phyloP scores from a whole-genome alignment of 2,329 filamentous ascomycete species.

The Stagonosporopsis rhizophila region DNA sequence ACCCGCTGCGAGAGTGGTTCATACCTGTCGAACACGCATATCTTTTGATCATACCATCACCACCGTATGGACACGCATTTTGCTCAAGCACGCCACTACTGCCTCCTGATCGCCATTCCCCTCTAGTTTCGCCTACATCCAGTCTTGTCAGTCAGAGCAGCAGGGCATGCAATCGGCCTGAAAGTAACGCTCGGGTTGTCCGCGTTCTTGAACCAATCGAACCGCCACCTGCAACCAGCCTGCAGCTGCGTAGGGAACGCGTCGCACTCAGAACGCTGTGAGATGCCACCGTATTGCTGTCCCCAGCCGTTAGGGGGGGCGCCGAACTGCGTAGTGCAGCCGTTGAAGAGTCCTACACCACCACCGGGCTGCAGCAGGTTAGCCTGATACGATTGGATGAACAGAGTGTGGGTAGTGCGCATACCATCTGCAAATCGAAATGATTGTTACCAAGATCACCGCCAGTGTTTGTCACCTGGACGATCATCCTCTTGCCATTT shows the following conservation, averaged over 20 bases:
- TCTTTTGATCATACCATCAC: background rate
- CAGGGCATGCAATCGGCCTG: slow-evolving; percentile 46
- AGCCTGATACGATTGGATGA: background rate
- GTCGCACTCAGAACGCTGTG: slow-evolving; percentile 41
- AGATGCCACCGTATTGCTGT: slow-evolving; percentile 45
- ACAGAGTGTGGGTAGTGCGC: no score
- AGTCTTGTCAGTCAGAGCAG: slow-evolving; percentile 39
- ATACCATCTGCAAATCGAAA: slow-evolving; percentile 47
- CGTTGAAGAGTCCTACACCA: slow-evolving; percentile 47
- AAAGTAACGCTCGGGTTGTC: slow-evolving; percentile 46
- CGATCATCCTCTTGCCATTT: slow-evolving; percentile 67
- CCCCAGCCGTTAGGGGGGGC: slow-evolving; percentile 46
- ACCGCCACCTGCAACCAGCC: slow-evolving; percentile 48
- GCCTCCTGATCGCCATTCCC: no score
- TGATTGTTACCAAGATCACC: slow-evolving; percentile 47
- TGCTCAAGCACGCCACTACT: background rate
- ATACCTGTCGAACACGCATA: no score
- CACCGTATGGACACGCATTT: background rate
- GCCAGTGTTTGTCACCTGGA: slow-evolving; percentile 70
- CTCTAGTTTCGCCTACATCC: slow-evolving; percentile 34
- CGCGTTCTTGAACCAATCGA: slow-evolving; percentile 46
- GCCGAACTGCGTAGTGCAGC: slow-evolving; percentile 43
- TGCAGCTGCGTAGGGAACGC: slow-evolving; percentile 45
- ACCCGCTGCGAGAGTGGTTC: no score
- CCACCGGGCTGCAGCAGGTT: slow-evolving; percentile 33